Base-by-base conservation (phyloP, 2,329 filamentous ascomycete genomes). In the Metarhizium guizhouense region DNA sequence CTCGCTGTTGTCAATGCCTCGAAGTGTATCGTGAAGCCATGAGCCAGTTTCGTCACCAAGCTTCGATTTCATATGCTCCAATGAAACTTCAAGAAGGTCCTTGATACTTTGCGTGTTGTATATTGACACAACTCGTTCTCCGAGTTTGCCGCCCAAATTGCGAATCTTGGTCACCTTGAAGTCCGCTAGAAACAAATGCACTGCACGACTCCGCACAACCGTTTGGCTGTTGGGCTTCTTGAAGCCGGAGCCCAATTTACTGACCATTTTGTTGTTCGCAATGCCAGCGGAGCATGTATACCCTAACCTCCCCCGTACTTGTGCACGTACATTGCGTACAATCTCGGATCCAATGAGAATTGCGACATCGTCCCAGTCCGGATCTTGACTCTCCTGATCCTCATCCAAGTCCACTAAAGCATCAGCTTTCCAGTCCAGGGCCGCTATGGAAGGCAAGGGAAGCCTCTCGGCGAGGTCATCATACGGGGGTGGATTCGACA, bases 121-220 rank as follows among this genome's bases (percentile, higher is more conserved):
- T 16, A 79, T 79, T n/a, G 85, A 81, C 1, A 86, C 85, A 8
- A 96, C 83, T 61, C 95, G 88, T 53, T 95, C 90, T 5, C 94
- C 94, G 34, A 97, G 76, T 72, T 97, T 97, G 25, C 94, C 94
- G 32, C 94, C 94, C n/a, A 99, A 74, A 69, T 93, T 95, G 16
- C 93, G 82, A 54, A 99, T 94, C 70, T 96, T 96, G 16, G 91
- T 95, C 65, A 96, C 93, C 66, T 95, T 96, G 77, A 95, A 91
- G 16, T 82, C 83, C 8, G 81, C 82, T 47, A 99, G 74, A 65
- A 99, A 99, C 47, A 86, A 78, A 59, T 85, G 78, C 2, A 90
- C 78, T 1, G 93, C 93, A 50, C 91, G 84, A 67, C 90, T 93
- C 29, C 94, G 86, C 51, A 99, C 85, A n/a, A 97, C 83, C 0